A percentile compares a stretch with the other conserved stretches of the same genome.
Evolutionary conservation across 208 protist genomes (phyloP).

Genomic region (Herpetomonas tarakana): DNA sequence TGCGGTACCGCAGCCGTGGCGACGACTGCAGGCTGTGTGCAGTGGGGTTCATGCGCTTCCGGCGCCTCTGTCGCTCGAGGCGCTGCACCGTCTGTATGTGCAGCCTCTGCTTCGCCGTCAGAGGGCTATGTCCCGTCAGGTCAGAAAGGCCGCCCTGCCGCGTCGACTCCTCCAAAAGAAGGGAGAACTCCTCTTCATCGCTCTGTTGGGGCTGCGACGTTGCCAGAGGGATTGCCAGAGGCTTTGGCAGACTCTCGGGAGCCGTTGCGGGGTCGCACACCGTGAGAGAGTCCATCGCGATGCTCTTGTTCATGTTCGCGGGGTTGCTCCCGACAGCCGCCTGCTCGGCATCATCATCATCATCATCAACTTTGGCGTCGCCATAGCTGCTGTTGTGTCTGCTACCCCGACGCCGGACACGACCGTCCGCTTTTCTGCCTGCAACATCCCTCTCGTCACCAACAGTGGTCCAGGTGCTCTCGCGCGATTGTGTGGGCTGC

Average conservation of each 20-base stretch:
- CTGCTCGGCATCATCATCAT: neutral
- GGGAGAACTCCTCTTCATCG: neutral
- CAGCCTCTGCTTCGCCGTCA: neutral
- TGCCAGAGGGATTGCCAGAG: too few species aligned
- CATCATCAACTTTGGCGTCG: neutral
- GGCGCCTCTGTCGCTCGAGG: neutral
- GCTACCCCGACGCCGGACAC: too few species aligned
- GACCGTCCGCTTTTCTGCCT: too few species aligned
- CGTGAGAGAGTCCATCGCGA: too few species aligned
- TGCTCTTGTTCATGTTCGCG: too few species aligned
- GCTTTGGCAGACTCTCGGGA: too few species aligned
- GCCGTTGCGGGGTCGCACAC: too few species aligned
- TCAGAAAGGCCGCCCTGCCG: neutral
- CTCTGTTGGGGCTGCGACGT: too few species aligned
- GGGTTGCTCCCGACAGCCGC: too few species aligned
- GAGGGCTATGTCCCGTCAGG: neutral
- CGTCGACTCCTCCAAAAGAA: neutral
- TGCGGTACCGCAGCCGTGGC: neutral
- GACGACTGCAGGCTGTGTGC: conserved; percentile 8
- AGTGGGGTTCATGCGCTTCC: conserved; percentile 9
- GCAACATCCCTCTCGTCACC: too few species aligned
- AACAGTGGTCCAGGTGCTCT: too few species aligned
- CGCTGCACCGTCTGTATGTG: neutral
- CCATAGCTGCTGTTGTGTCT: neutral
- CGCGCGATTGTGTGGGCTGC: too few species aligned